Conservation (phyloP, 495 filamentous ascomycete genomes). For the Trichoderma virens region DNA sequence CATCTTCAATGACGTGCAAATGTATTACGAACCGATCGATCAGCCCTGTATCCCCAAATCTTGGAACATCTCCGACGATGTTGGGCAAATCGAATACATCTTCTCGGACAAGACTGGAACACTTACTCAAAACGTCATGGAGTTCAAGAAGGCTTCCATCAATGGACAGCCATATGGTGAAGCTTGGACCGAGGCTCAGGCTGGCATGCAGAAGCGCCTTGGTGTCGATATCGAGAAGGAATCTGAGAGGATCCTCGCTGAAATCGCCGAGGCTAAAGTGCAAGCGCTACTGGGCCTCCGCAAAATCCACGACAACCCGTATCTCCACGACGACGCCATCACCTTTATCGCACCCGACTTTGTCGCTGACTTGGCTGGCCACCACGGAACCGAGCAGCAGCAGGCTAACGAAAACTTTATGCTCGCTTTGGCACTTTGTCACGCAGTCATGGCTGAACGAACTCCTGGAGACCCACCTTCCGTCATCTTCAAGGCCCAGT, state of each 20-base stretch:
- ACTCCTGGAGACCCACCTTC: slow-evolving; percentile 80
- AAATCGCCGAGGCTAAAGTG: slow-evolving; percentile 70
- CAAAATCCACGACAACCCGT: slow-evolving; percentile 79
- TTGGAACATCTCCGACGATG: slow-evolving; percentile 98
- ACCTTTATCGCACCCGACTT: slow-evolving; percentile 91
- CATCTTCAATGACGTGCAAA: slow-evolving; percentile 89
- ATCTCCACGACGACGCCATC: slow-evolving; percentile 78
- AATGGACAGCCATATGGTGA: slow-evolving; percentile 94
- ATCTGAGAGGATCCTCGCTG: slow-evolving; percentile 58
- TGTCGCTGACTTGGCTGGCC: slow-evolving; percentile 69
- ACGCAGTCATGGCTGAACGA: slow-evolving; percentile 90
- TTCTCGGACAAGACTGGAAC: slow-evolving; percentile 99
- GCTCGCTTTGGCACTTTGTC: slow-evolving; percentile 89
- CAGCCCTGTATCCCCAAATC: slow-evolving; percentile 94
- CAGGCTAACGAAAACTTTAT: slow-evolving; percentile 81
- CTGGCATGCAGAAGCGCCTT: slow-evolving; percentile 86
- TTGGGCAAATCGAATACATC: slow-evolving; percentile 98
- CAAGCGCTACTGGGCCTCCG: slow-evolving; percentile 67
- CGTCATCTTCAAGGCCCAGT: slow-evolving; percentile 95
- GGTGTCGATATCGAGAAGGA: slow-evolving; percentile 81
- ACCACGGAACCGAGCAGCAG: slow-evolving; percentile 68
- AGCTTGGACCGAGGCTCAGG: slow-evolving; percentile 93
- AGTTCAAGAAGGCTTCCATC: slow-evolving; percentile 96
- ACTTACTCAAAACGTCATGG: slow-evolving; percentile 98
- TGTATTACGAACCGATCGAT: slow-evolving; percentile 94